Evolutionary conservation across 176 grass and related monocot species (phyloP).

Genomic region (Carex myosuroides): DNA sequence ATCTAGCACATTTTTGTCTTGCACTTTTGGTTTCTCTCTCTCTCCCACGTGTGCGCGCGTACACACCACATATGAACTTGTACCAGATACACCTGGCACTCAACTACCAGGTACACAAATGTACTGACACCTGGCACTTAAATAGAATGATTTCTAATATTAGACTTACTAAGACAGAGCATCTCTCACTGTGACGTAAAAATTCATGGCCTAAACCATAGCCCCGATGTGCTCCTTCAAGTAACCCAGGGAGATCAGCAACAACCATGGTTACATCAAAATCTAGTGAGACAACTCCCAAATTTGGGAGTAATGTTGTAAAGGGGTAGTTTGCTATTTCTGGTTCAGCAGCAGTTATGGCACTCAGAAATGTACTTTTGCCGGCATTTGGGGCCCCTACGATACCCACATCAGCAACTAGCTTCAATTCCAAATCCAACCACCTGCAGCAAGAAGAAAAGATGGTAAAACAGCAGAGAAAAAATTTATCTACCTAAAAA

Average conservation of each 20-base stretch:
- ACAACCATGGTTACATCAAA: conserved; percentile 95
- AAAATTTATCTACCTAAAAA: background rate
- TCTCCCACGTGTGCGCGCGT: background rate
- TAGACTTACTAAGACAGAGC: conserved; percentile 59
- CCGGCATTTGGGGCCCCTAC: conserved; percentile 98
- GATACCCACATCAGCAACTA: conserved; percentile 94
- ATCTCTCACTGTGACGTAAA: conserved; percentile 89
- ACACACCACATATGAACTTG: background rate
- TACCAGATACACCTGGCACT: background rate
- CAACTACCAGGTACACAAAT: background rate
- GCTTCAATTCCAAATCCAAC: conserved; percentile 93
- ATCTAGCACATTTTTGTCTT: background rate
- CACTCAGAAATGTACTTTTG: conserved; percentile 90
- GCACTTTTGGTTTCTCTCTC: background rate
- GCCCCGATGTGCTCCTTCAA: conserved; percentile 92
- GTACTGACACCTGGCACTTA: background rate
- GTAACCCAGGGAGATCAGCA: conserved; percentile 86
- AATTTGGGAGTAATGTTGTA: conserved; percentile 89
- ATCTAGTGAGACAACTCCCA: conserved; percentile 89
- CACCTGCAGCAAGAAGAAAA: conserved; percentile 47
- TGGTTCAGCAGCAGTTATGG: conserved; percentile 79
- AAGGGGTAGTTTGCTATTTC: conserved; percentile 96
- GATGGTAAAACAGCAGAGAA: background rate
- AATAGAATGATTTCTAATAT: background rate
- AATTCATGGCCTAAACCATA: conserved; percentile 96